Evolutionary conservation across 768 basidiomycete species (phyloP).

Genomic region (Rhodotorula diobovata): DNA sequence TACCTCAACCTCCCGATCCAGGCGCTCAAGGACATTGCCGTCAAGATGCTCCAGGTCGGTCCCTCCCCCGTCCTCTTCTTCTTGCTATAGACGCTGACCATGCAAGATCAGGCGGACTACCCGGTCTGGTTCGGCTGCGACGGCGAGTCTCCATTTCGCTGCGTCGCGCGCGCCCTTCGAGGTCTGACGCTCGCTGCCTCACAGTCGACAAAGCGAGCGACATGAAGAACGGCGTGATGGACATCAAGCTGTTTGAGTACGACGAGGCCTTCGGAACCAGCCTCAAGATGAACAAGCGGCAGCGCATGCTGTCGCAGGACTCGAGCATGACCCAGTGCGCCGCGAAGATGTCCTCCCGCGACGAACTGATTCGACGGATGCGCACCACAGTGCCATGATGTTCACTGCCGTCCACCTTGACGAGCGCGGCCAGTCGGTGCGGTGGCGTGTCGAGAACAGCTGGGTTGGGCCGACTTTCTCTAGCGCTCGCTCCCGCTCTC

Average conservation of each 20-base stretch:
- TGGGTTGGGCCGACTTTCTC: conserved; percentile 55
- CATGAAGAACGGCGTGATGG: conserved; percentile 71
- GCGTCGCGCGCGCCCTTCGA: conserved; percentile 49
- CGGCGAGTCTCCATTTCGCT: conserved; percentile 14
- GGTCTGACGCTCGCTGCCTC: conserved; percentile 61
- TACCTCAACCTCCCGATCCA: conserved; percentile 50
- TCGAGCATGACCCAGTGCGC: conserved; percentile 80
- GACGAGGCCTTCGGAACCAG: conserved; percentile 78
- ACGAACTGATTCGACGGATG: too few species aligned
- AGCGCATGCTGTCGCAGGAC: conserved; percentile 75
- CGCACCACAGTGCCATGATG: conserved; percentile 56
- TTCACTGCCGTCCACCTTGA: conserved; percentile 90
- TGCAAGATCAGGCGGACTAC: conserved; percentile 43
- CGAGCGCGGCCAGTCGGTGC: conserved; percentile 62
- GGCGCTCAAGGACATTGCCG: conserved; percentile 67
- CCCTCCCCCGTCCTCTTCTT: background rate
- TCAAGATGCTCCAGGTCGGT: conserved; percentile 39
- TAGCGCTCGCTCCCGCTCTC: background rate
- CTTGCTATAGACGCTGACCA: too few species aligned
- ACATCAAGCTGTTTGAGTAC: conserved; percentile 52
- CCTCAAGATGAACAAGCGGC: conserved; percentile 73
- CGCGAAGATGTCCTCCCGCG: background rate
- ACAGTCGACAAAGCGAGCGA: conserved; percentile 76
- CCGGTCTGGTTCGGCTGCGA: conserved; percentile 53
- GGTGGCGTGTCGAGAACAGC: conserved; percentile 95